Evolutionary conservation across 2,329 filamentous ascomycete genomes (phyloP), one percentile per base, ranked within the genome.

Genomic region (Zarea fungicola): DNA sequence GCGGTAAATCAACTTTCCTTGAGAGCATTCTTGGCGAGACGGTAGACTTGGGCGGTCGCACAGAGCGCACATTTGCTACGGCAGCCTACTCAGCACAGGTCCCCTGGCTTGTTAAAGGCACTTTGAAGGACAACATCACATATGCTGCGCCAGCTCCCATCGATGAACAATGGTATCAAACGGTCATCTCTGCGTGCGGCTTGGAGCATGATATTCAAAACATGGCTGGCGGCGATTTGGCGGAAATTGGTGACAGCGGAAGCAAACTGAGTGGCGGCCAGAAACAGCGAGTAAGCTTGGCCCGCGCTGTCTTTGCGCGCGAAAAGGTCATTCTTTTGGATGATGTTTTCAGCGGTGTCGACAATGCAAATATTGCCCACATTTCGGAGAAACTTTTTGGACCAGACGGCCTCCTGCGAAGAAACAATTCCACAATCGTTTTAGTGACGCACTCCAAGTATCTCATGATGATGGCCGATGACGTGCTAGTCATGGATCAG

Each of bases 371-470:
- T 0, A 65, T 70, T 42, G 58, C 64, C 22, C 60, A 63, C 8
- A 65, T 72, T 3, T 66, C 68, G 25, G 52, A 59, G 1, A 57
- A 56, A 1, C 62, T 71, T 0, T 67, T 72, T 37, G 60, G 63
- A 1, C 13, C 26, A 3, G 52, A 54, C 14, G 65, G 68, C 0
- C 42, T 70, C 7, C 47, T 65, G 3, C 54, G 50, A 19, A 49
- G 43, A 6, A 47, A 54, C 10, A 44, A 51, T 4, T 48, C 51
- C 2, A 62, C 64, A 0, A 51, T 62, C 1, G 51, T 66, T 2
- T 43, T 64, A 22, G 55, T 58, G 3, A 65, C 62, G 10, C 62
- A 61, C 36, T 56, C 58, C 18, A 44, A 37, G n/a, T 46, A 46
- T 6, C 32, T 46, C 34, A 36, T 46, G 32, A 46, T 46, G 43